A percentile compares a stretch with the other conserved stretches of the same genome.
These are phyloP conservation scores for Osmanthus fragrans DNA, from an alignment of 257 asterid species.

Conservation along the genomic window DNA sequence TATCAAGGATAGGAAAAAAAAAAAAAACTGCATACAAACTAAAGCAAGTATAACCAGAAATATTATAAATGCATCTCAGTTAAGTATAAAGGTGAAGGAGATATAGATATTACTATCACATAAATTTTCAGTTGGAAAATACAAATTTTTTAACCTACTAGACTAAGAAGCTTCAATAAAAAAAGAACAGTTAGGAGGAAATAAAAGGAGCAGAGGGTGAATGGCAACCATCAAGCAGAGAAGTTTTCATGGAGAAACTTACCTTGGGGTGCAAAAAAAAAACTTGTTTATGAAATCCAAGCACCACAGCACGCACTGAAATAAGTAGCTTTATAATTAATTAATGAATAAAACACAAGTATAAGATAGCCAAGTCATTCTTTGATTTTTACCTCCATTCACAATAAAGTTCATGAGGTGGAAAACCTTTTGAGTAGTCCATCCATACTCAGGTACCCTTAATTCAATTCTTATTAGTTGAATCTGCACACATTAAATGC, in stretches of 20 bases:
- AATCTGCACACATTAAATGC: constrained; percentile 57
- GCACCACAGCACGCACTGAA: constrained; percentile 84
- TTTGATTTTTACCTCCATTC: constrained; percentile 74
- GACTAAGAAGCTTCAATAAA: constrained; percentile 9
- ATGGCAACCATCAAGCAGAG: constrained; percentile 3
- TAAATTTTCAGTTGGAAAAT: not conserved
- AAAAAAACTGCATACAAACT: not conserved
- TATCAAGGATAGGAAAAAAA: not conserved
- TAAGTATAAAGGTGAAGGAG: not conserved
- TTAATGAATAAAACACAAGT: constrained; percentile 10
- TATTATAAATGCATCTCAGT: not conserved
- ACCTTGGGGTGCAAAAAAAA: constrained; percentile 91
- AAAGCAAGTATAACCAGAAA: not conserved
- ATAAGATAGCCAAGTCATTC: constrained; percentile 14
- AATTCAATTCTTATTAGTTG: constrained; percentile 84
- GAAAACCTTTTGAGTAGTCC: constrained; percentile 98
- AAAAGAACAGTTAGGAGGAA: not conserved
- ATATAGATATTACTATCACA: not conserved
- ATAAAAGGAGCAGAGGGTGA: not conserved
- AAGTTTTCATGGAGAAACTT: constrained; percentile 19
- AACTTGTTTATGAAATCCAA: constrained; percentile 76
- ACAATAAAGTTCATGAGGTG: constrained; percentile 96
- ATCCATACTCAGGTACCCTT: constrained; percentile 96
- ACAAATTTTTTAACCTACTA: not conserved
- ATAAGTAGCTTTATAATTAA: constrained; percentile 24